Evolutionary conservation across 2,329 filamentous ascomycete species (phyloP).

Genomic region (Monosporascus sp.): DNA sequence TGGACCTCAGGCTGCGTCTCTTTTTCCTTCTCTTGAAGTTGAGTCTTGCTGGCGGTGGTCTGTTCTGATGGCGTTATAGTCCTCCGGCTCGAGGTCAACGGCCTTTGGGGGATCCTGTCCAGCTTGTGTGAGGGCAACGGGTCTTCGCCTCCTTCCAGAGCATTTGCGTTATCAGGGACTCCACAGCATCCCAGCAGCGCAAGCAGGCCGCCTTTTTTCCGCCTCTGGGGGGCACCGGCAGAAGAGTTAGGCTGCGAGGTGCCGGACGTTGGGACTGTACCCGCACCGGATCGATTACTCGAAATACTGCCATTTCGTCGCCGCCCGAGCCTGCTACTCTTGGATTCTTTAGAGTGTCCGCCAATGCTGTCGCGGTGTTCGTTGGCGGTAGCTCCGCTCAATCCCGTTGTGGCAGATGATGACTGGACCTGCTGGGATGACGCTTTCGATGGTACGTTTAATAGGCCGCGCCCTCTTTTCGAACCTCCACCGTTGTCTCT

Average conservation of each 20-base stretch:
- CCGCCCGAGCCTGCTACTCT: slow-evolving; percentile 56
- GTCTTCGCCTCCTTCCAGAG: slow-evolving; percentile 47
- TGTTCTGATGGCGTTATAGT: slow-evolving; percentile 49
- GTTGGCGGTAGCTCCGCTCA: slow-evolving; percentile 55
- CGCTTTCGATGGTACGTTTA: slow-evolving; percentile 57
- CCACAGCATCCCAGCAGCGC: slow-evolving; percentile 63
- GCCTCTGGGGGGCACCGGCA: slow-evolving; percentile 38
- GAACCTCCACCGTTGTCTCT: slow-evolving; percentile 18
- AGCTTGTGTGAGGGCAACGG: slow-evolving; percentile 51
- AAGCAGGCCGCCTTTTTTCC: slow-evolving; percentile 51
- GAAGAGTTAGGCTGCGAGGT: slow-evolving; percentile 49
- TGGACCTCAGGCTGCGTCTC: slow-evolving; percentile 26
- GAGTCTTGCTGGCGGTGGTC: slow-evolving; percentile 33
- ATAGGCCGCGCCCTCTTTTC: slow-evolving; percentile 38
- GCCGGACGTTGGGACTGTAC: slow-evolving; percentile 44
- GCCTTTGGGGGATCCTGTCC: slow-evolving; percentile 49
- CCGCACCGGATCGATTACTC: slow-evolving; percentile 55
- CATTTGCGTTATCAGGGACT: slow-evolving; percentile 54
- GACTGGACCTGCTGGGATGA: slow-evolving; percentile 57
- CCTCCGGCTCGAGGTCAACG: slow-evolving; percentile 48
- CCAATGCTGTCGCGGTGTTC: slow-evolving; percentile 58
- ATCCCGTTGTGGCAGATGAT: slow-evolving; percentile 52
- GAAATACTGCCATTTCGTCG: slow-evolving; percentile 63
- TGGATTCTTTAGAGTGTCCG: slow-evolving; percentile 60
- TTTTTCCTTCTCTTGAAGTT: slow-evolving; percentile 45